Evolutionary conservation across 1,284 basidiomycete species (phyloP), one percentile per base, ranked within the genome.

Genomic region (Tetrapyrgos nigripes): DNA sequence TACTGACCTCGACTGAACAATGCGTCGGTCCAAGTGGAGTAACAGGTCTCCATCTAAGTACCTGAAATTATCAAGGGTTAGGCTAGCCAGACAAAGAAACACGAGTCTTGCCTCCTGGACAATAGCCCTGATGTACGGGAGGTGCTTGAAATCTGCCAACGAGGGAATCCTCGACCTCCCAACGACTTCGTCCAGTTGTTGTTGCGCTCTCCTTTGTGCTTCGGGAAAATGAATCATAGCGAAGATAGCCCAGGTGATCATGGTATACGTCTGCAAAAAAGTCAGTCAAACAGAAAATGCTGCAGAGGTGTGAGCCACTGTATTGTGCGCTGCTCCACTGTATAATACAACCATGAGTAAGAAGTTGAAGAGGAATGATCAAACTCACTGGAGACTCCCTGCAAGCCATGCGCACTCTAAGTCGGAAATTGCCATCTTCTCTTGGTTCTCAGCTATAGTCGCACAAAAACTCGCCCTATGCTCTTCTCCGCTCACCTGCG

Each of bases 31-130:
- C 56, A 14, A 53, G 28, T n/a, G 56, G 56, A 21, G 40, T 33
- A 13, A 35, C 44, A 17, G 56, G 44, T 33, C 51, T 43, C 56
- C 56, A 58, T 28, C 56, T 47, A 13, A 52, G 26, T 24, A 57
- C 43, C 55, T 57, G 21, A 19, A 28, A 24, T 28, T 11, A 33
- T 11, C 4, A 8, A 17, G 46, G 1, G 21, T 28, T 10, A 29
- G 13, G 3, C 14, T 24, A n/a, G 21, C 17, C 8, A 14, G n/a
- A n/a, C n/a, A n/a, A n/a, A n/a, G 21, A n/a, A n/a, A n/a, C 17
- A 46, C 10, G 3, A 14, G 21, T 47, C 24, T 23, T 26, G 50
- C 48, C 40, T 56, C 55, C 50, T 56, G 43, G 5, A 56, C 37
- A 14, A 56, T 50, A 28, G 55, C 55, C 26, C 40, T 28, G 17